phyloP scores from a whole-genome alignment of 1,284 basidiomycete genomes.

The Grifola frondosa region DNA sequence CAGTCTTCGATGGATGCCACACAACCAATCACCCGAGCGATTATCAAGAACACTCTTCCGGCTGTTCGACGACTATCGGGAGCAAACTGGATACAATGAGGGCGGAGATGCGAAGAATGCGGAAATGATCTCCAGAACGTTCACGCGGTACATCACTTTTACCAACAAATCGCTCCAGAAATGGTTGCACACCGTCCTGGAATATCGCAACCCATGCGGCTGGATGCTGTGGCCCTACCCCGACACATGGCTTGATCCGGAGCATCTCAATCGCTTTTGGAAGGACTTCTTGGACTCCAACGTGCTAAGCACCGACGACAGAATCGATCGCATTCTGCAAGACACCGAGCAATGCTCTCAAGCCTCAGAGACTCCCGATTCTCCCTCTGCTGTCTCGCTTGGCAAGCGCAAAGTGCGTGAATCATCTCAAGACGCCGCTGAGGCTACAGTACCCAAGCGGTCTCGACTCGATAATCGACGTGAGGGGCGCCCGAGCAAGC shows the following conservation, averaged over 20 bases:
- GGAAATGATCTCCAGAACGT: not conserved
- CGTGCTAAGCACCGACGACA: not conserved
- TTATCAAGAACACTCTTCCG: not conserved
- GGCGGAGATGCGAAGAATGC: not conserved
- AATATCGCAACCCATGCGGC: not conserved
- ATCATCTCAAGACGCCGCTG: no score
- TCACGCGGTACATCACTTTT: not conserved
- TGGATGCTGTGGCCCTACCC: not conserved
- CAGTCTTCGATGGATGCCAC: not conserved
- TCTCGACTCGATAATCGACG: no score
- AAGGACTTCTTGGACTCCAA: constrained; percentile 1
- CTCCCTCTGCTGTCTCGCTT: no score
- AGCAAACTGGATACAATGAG: not conserved
- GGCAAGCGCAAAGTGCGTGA: no score
- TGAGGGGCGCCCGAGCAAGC: no score
- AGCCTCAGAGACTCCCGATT: no score
- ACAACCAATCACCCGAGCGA: not conserved
- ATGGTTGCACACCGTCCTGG: constrained; percentile 5
- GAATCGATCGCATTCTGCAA: not conserved
- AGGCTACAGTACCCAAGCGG: no score
- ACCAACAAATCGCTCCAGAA: not conserved
- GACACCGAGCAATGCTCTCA: no score
- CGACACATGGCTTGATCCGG: constrained; percentile 4
- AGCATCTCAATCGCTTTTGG: constrained; percentile 4
- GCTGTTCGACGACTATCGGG: not conserved